These are phyloP conservation scores for Leccinellum rugosiceps DNA, from an alignment of 768 basidiomycete genomes.

Conservation along the genomic window DNA sequence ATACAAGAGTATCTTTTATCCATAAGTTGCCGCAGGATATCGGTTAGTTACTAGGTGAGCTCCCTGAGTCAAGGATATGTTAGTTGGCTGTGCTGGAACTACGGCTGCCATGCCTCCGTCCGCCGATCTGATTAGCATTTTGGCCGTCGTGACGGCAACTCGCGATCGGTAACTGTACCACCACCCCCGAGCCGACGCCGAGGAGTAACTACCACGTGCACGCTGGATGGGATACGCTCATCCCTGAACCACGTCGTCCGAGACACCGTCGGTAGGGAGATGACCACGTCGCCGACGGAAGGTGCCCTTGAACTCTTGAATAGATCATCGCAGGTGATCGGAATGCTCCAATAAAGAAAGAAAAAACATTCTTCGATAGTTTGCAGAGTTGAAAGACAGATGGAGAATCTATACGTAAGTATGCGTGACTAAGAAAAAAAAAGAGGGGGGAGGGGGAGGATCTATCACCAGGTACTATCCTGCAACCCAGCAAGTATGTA, in stretches of 20 bases:
- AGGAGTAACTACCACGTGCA: no score
- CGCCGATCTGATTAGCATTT: not conserved
- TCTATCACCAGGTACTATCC: not conserved
- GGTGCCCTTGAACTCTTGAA: not conserved
- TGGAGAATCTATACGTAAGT: not conserved
- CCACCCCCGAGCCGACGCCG: not conserved
- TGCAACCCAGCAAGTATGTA: not conserved
- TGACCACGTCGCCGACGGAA: not conserved
- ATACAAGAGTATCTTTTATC: not conserved
- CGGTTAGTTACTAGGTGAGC: not conserved
- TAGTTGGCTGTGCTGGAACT: not conserved
- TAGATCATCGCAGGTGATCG: not conserved
- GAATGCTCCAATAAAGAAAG: not conserved
- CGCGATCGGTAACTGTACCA: not conserved
- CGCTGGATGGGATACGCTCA: not conserved
- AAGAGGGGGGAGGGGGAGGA: not conserved
- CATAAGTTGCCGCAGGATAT: not conserved
- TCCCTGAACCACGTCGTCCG: not conserved
- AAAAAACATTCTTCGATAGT: not conserved
- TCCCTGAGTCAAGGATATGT: not conserved
- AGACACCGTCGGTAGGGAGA: not conserved
- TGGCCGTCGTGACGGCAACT: not conserved
- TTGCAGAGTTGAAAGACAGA: not conserved
- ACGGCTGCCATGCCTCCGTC: no score
- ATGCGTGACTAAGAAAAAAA: not conserved